These are phyloP conservation scores for Begonia fuchsioides DNA, from an alignment of 306 rosid species.

Conservation along the genomic window DNA sequence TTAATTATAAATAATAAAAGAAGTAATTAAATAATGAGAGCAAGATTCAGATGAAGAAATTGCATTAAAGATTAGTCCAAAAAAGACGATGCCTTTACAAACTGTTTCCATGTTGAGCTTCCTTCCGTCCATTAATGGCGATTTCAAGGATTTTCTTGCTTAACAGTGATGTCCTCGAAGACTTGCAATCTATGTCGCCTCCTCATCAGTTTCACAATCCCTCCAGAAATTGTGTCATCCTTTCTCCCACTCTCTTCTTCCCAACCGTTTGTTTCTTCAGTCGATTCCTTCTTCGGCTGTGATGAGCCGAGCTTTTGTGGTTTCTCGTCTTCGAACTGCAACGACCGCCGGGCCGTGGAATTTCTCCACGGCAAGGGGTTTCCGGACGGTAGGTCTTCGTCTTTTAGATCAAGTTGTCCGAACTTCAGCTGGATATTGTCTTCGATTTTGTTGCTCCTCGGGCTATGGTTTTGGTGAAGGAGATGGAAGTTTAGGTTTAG, in stretches of 20 bases:
- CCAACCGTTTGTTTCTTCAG: conserved; percentile 4
- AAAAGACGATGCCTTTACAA: no score
- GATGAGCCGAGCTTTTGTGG: conserved; percentile 19
- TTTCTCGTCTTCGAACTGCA: conserved; percentile 20
- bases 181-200: conserved; percentile 50
- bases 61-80: no score
- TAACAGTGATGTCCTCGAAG: conserved; percentile 36
- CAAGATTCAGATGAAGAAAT: neutral
- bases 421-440: conserved; percentile 16
- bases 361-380: conserved; percentile 27
- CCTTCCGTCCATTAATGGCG: no score
- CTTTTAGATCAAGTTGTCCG: conserved; percentile 23
- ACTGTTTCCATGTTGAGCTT: no score
- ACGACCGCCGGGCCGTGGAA: conserved; percentile 34
- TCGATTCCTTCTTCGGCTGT: conserved; percentile 18
- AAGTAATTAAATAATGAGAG: no score
- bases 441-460: conserved; percentile 19
- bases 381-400: conserved; percentile 9
- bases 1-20: no score
- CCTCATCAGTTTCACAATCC: conserved; percentile 11
- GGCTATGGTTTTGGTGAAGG: conserved; percentile 11
- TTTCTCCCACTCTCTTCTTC: conserved; percentile 12
- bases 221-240: conserved; percentile 7
- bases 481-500: conserved; percentile 31
- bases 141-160: conserved; percentile 18